A percentile compares a stretch with the other conserved stretches of the same genome.
Evolutionary conservation across 2,329 filamentous ascomycete genomes (phyloP).

Genomic region (Colletotrichum sp.): DNA sequence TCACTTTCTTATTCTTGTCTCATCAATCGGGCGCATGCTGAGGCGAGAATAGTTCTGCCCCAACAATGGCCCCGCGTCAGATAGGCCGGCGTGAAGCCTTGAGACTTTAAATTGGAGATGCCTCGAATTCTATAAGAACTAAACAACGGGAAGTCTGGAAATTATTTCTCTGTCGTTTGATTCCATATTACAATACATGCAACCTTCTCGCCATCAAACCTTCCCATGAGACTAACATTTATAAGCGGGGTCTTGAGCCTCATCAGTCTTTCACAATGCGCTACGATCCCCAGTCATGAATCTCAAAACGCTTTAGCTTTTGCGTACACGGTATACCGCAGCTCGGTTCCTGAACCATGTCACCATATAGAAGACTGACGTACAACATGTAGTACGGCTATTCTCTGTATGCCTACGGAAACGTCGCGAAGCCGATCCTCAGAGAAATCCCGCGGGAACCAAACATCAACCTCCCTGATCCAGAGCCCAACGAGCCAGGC

Average conservation of each 20-base stretch:
- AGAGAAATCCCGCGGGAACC: neutral
- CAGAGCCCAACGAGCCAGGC: neutral
- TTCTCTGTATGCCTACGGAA: neutral
- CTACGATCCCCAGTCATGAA: neutral
- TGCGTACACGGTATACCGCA: neutral
- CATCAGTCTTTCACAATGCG: neutral
- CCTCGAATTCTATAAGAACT: neutral
- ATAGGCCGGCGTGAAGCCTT: fast-evolving
- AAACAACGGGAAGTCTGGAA: fast-evolving
- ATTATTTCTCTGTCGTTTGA: fast-evolving
- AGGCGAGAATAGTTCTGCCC: neutral
- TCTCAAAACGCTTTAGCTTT: neutral
- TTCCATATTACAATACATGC: fast-evolving
- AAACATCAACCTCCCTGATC: neutral
- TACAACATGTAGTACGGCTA: neutral
- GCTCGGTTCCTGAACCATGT: fast-evolving
- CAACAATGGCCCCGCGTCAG: too few species aligned
- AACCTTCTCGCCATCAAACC: neutral
- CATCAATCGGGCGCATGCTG: neutral
- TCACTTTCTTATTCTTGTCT: neutral
- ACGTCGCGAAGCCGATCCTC: neutral
- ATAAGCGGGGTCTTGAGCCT: neutral
- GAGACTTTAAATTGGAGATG: neutral
- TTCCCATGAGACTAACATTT: neutral
- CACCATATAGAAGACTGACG: neutral